A percentile compares a stretch with the other conserved stretches of the same genome.
Evolutionary conservation across 192 early-diverging fungal genomes (phyloP).

Genomic region (Coemansia umbellata): DNA sequence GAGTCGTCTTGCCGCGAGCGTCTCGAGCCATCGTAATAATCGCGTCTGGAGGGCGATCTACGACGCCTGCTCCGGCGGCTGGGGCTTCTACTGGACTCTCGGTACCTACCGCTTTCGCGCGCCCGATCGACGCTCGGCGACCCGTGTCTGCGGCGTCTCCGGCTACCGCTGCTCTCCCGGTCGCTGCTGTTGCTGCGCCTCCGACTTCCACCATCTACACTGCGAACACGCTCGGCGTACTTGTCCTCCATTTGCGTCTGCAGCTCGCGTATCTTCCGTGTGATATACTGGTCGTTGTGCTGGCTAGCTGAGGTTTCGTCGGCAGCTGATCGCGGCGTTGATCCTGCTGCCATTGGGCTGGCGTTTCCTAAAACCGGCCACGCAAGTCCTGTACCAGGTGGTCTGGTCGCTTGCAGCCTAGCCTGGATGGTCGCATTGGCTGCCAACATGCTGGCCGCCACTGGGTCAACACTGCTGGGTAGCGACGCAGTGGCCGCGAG

Average conservation of each 20-base stretch:
- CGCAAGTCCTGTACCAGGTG: slow-evolving; percentile 11
- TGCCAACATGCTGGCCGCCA: slow-evolving; percentile 1
- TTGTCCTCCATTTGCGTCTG: slow-evolving; percentile 18
- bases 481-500: slow-evolving; percentile 34
- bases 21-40: slow-evolving; percentile 1
- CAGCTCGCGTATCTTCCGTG: slow-evolving; percentile 9
- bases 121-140: not conserved
- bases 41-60: slow-evolving; percentile 7
- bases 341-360: slow-evolving; percentile 4
- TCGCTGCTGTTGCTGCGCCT: not conserved
- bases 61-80: not conserved
- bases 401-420: not conserved
- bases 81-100: not conserved
- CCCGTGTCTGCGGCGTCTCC: not conserved
- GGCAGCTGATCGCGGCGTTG: not conserved
- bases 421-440: not conserved
- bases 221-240: not conserved
- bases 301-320: too few relatives aligned
- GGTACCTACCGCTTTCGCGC: not conserved
- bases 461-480: slow-evolving; percentile 17
- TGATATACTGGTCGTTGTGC: not conserved
- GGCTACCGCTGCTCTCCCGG: not conserved
- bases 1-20: slow-evolving; percentile 6
- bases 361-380: slow-evolving; percentile 36
- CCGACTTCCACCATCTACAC: not conserved